These are phyloP conservation scores for Fragaria ananassa DNA, from an alignment of 306 rosid species.

Conservation along the genomic window DNA sequence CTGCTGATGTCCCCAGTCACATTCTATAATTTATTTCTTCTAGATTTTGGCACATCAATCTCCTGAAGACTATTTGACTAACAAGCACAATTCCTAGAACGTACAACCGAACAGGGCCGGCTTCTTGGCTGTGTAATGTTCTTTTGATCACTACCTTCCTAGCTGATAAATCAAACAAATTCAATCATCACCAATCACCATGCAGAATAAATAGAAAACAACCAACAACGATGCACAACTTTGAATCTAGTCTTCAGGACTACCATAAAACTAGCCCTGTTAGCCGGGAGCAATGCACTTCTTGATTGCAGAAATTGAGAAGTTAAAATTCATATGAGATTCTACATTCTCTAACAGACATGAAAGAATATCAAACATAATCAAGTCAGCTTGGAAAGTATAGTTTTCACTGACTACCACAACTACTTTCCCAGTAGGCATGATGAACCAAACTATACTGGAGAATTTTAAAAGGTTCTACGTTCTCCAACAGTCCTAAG, in stretches of 20 bases:
- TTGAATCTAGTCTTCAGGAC: neutral
- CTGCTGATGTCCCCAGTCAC: neutral
- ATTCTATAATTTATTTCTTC: neutral
- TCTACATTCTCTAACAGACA: neutral
- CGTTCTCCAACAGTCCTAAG: neutral
- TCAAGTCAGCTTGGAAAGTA: neutral
- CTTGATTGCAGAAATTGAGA: neutral
- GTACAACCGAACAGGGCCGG: slow-evolving; percentile 2
- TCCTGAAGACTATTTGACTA: neutral
- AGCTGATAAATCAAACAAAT: neutral
- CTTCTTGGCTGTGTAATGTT: neutral
- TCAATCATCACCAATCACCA: neutral
- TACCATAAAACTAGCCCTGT: neutral
- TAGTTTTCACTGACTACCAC: neutral
- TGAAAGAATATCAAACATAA: neutral
- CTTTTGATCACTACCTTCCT: neutral
- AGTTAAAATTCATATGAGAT: neutral
- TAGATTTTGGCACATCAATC: neutral
- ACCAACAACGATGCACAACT: neutral
- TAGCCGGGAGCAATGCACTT: neutral
- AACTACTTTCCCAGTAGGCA: neutral
- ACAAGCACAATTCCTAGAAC: neutral
- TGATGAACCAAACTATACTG: neutral
- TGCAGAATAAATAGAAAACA: neutral
- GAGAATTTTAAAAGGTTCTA: neutral